phyloP scores from a whole-genome alignment of 2,329 filamentous ascomycete genomes.

The Fusarium clavum region DNA sequence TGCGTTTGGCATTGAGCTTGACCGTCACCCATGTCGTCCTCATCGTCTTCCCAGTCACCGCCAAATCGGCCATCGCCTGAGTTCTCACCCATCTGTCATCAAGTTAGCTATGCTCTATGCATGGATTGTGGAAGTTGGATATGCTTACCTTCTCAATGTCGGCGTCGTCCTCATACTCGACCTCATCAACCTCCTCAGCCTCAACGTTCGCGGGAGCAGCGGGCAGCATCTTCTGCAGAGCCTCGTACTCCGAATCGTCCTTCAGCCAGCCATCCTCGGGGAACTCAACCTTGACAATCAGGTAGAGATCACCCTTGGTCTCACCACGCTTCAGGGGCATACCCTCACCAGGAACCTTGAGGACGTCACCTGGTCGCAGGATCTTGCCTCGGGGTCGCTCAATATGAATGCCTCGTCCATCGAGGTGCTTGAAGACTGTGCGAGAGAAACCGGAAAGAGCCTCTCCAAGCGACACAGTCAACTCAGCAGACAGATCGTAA shows the following conservation, averaged over 20 bases:
- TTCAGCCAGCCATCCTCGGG: constrained; percentile 87
- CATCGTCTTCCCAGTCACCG: constrained; percentile 74
- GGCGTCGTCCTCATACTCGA: constrained; percentile 84
- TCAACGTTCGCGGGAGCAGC: constrained; percentile 69
- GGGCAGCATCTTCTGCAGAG: constrained; percentile 81
- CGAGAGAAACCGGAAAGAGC: constrained; percentile 90
- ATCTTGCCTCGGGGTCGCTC: constrained; percentile 84
- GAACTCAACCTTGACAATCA: constrained; percentile 88
- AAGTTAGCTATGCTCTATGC: constrained; percentile 21
- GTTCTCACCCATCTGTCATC: constrained; percentile 73
- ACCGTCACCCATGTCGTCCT: constrained; percentile 75
- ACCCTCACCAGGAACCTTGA: constrained; percentile 89
- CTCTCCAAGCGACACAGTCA: constrained; percentile 85
- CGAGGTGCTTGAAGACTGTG: constrained; percentile 90
- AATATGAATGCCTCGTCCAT: constrained; percentile 89
- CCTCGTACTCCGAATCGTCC: constrained; percentile 75
- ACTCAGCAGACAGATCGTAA: constrained; percentile 82
- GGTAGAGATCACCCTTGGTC: constrained; percentile 84
- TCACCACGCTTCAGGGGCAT: constrained; percentile 95
- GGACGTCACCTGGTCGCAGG: constrained; percentile 82
- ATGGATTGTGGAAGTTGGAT: neutral
- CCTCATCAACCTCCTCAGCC: constrained; percentile 84
- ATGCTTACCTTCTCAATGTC: constrained; percentile 79
- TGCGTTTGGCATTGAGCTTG: constrained; percentile 79
- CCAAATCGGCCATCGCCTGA: constrained; percentile 75